Conservation (phyloP, 495 filamentous ascomycete species). For the Podospora anserina region DNA sequence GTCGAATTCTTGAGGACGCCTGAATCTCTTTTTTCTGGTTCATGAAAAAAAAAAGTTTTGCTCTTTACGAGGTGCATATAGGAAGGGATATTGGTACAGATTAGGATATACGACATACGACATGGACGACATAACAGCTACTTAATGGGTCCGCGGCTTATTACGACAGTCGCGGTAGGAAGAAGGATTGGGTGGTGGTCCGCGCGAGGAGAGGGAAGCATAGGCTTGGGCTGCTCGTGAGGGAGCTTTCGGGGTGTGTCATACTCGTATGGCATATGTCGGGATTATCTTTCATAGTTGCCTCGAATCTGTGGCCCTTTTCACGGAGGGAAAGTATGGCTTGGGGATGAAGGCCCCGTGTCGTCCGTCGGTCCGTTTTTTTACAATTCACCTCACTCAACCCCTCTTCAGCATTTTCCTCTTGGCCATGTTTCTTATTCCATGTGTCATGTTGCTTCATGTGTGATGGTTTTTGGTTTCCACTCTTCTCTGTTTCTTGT, state of each 20-base stretch:
- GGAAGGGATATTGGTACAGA: background rate
- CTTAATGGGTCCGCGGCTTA: background rate
- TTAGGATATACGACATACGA: background rate
- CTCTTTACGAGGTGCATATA: slow-evolving; percentile 6
- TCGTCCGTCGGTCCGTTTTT: slow-evolving; percentile 18
- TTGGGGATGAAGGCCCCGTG: slow-evolving; percentile 5
- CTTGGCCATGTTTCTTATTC: slow-evolving; percentile 2
- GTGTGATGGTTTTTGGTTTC: slow-evolving; percentile 2
- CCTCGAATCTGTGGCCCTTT: background rate
- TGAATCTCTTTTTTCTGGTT: background rate
- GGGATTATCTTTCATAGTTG: background rate
- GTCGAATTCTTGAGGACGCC: slow-evolving; percentile 1
- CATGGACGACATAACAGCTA: background rate
- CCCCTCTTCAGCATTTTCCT: background rate
- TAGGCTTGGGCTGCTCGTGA: background rate
- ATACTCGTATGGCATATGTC: background rate
- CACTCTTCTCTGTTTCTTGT: background rate
- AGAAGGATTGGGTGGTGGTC: background rate
- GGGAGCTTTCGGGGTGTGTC: background rate
- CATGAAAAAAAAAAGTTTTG: slow-evolving; percentile 21
- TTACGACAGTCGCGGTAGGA: background rate
- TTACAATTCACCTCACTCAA: slow-evolving; percentile 14
- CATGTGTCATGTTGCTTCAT: slow-evolving; percentile 5
- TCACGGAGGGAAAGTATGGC: background rate
- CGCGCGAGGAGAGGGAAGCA: background rate